These are phyloP conservation scores for Colletotrichum spinosum DNA, from an alignment of 2,329 filamentous ascomycete genomes.

Conservation along the genomic window DNA sequence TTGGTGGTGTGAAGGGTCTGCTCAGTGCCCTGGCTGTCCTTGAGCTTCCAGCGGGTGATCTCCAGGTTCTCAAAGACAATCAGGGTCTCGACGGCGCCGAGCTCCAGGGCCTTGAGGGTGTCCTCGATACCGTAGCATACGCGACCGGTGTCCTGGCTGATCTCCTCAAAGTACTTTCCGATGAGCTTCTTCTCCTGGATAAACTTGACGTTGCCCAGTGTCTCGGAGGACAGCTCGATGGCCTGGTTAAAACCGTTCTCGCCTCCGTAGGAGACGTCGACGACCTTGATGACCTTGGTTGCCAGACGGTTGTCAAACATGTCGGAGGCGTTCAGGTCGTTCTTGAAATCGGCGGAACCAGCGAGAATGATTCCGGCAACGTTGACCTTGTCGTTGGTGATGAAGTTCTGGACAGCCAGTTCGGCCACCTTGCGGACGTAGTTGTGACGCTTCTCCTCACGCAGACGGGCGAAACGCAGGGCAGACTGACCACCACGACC, in stretches of 20 bases:
- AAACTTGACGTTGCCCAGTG: conserved; percentile 98
- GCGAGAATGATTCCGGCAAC: conserved; percentile 95
- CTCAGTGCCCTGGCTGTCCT: conserved; percentile 79
- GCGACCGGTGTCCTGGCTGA: conserved; percentile 95
- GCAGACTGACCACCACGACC: conserved; percentile 99
- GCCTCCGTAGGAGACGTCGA: conserved; percentile 98
- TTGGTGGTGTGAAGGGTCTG: conserved; percentile 90
- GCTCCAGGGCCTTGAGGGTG: conserved; percentile 94
- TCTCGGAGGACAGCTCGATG: conserved; percentile 95
- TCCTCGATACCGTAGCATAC: conserved; percentile 99
- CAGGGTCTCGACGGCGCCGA: conserved; percentile 92
- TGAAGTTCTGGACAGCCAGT: conserved; percentile 98
- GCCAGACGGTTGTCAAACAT: conserved; percentile 94
- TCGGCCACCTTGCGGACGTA: conserved; percentile 99
- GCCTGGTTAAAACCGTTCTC: conserved; percentile 99
- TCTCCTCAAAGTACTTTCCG: conserved; percentile 98
- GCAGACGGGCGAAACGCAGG: conserved; percentile 98
- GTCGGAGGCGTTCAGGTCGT: conserved; percentile 96
- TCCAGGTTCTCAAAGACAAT: conserved; percentile 99
- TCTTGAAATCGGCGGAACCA: conserved; percentile 99
- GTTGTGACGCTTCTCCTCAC: conserved; percentile 99
- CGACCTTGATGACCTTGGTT: conserved; percentile 98
- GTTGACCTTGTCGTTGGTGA: conserved; percentile 98
- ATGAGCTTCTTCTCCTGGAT: conserved; percentile 99
- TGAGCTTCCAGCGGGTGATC: conserved; percentile 90